phyloP scores from a whole-genome alignment of 768 basidiomycete genomes.

The Hypholoma fasciculare region DNA sequence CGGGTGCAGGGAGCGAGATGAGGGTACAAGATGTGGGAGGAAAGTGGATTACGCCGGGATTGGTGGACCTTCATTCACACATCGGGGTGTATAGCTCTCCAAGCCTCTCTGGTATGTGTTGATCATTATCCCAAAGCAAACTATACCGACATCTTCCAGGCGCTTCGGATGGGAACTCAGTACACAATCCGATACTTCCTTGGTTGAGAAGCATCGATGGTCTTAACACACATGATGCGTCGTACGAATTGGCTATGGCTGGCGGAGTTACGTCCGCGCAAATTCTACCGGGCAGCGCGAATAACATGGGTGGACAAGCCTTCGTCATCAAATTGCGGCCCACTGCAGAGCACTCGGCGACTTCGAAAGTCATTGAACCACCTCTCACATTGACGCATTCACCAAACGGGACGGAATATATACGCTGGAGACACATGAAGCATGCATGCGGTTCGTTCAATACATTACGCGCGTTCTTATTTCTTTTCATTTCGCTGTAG shows the following conservation, averaged over 20 bases:
- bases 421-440: slow-evolving; percentile 80
- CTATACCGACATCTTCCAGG: slow-evolving; percentile 22
- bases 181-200: slow-evolving; percentile 49
- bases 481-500: slow-evolving; percentile 18
- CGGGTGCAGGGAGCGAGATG: slow-evolving; percentile 2
- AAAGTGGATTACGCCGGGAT: slow-evolving; percentile 53
- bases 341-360: slow-evolving; percentile 69
- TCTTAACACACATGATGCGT: slow-evolving; percentile 72
- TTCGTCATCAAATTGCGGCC: slow-evolving; percentile 75
- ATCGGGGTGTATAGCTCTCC: slow-evolving; percentile 37
- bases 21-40: slow-evolving; percentile 51
- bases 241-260: slow-evolving; percentile 56
- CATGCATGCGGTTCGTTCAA: slow-evolving; percentile 58
- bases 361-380: slow-evolving; percentile 71
- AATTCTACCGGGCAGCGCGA: slow-evolving; percentile 69
- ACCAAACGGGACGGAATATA: slow-evolving; percentile 30
- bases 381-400: slow-evolving; percentile 53
- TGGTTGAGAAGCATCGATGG: slow-evolving; percentile 74
- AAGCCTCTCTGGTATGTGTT: slow-evolving; percentile 24
- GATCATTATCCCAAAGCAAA: too few species aligned
- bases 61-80: slow-evolving; percentile 50
- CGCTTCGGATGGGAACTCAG: slow-evolving; percentile 57
- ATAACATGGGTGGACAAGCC: slow-evolving; percentile 74
- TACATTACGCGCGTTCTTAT: not conserved
- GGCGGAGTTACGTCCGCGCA: slow-evolving; percentile 78